These are phyloP conservation scores for Tetrapisispora taiwanensis DNA, from an alignment of 805 yeast genomes.

Conservation along the genomic window DNA sequence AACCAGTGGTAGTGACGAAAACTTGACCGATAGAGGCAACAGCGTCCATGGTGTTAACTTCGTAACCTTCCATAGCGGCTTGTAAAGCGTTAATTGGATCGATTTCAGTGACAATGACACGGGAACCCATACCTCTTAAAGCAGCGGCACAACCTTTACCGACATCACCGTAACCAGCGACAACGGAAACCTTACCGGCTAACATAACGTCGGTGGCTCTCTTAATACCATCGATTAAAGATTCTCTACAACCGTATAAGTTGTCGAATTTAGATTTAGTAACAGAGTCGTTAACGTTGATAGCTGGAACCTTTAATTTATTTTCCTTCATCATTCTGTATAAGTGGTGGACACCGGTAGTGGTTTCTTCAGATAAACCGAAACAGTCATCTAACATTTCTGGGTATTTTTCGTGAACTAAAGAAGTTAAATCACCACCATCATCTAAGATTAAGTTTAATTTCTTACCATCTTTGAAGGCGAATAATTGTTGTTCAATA, in stretches of 20 bases:
- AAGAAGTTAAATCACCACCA: conserved; percentile 97
- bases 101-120: conserved; percentile 92
- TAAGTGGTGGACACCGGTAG: conserved; percentile 98
- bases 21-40: conserved; percentile 91
- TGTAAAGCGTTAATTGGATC: conserved; percentile 98
- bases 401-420: conserved; percentile 96
- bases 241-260: conserved; percentile 99
- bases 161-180: conserved; percentile 99
- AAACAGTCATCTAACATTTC: conserved; percentile 89
- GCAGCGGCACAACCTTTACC: conserved; percentile 99
- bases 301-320: conserved; percentile 92
- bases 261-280: conserved; percentile 99
- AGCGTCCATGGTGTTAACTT: conserved; percentile 89
- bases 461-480: conserved; percentile 91
- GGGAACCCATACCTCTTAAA: conserved; percentile 96
- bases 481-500: conserved; percentile 95
- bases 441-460: conserved; percentile 96
- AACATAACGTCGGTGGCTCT: conserved; percentile 99
- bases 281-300: conserved; percentile 96
- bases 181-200: conserved; percentile 98
- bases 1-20: conserved; percentile 98
- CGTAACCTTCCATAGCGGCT: conserved; percentile 98
- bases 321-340: conserved; percentile 90
- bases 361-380: conserved; percentile 98
- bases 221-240: conserved; percentile 96